These are phyloP conservation scores for Fusarium nurragi DNA, from an alignment of 2,329 filamentous ascomycete genomes.

Conservation along the genomic window DNA sequence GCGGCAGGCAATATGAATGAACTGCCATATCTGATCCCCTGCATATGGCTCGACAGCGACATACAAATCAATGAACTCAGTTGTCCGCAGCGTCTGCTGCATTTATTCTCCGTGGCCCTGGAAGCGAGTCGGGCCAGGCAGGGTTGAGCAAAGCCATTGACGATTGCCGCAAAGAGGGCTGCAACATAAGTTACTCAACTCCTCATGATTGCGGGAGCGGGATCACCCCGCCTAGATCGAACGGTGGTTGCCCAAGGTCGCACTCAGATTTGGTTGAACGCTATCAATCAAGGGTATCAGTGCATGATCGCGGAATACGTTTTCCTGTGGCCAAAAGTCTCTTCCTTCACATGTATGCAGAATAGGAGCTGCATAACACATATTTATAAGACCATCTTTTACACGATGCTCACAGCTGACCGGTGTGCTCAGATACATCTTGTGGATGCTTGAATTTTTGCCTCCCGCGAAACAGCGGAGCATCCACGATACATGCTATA, in stretches of 20 bases:
- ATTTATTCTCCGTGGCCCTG: constrained; percentile 6
- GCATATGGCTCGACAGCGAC: constrained; percentile 20
- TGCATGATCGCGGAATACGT: constrained; percentile 19
- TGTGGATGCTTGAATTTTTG: not conserved
- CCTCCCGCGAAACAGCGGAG: constrained; percentile 4
- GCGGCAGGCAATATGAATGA: constrained; percentile 37
- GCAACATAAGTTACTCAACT: not conserved
- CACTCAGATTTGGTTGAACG: constrained; percentile 27
- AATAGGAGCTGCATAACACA: constrained; percentile 6
- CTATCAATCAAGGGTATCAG: constrained; percentile 8
- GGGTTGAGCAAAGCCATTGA: not conserved
- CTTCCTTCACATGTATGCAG: constrained; percentile 8
- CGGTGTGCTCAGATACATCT: not conserved
- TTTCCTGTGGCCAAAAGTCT: constrained; percentile 2
- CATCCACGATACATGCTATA: constrained; percentile 1
- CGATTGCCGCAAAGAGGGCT: constrained; percentile 7
- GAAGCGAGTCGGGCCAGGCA: not conserved
- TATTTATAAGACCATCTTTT: constrained; percentile 15
- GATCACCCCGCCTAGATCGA: constrained; percentile 32
- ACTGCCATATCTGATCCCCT: constrained; percentile 41
- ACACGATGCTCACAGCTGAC: not conserved
- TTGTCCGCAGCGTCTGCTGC: constrained; percentile 6
- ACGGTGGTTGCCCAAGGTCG: constrained; percentile 18
- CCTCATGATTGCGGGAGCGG: constrained; percentile 6
- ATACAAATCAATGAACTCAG: constrained; percentile 2